Evolutionary conservation across 495 filamentous ascomycete species (phyloP).

Genomic region (Cercophora sp.): DNA sequence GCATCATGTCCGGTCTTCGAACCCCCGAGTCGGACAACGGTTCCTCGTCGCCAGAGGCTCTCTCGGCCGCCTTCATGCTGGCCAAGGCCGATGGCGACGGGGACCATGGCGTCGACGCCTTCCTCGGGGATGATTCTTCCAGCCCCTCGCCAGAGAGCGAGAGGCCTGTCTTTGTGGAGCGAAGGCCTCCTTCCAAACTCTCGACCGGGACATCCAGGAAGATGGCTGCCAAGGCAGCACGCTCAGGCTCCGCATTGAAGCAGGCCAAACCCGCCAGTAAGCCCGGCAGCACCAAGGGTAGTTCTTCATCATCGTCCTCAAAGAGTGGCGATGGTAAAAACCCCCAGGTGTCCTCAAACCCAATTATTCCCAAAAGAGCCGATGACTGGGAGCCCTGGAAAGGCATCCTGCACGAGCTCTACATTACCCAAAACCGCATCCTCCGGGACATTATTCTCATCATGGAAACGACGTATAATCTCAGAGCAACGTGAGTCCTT

Average conservation of each 20-base stretch:
- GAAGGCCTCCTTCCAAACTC: conserved; percentile 5
- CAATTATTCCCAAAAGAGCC: conserved; percentile 20
- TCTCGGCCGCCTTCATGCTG: conserved; percentile 1
- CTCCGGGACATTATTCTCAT: conserved; percentile 29
- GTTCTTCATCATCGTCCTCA: neutral
- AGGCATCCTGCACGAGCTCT: conserved; percentile 24
- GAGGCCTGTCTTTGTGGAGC: neutral
- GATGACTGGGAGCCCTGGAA: conserved; percentile 35
- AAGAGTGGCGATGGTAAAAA: neutral
- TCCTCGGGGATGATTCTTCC: conserved; percentile 18
- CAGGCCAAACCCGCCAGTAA: too few species aligned
- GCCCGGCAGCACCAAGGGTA: conserved; percentile 1
- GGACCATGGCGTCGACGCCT: conserved; percentile 8
- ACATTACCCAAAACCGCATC: conserved; percentile 30
- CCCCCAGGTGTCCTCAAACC: conserved; percentile 5
- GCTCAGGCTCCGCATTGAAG: too few species aligned
- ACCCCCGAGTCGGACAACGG: neutral
- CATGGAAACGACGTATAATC: conserved; percentile 26
- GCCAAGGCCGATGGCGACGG: neutral
- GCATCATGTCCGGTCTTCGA: conserved; percentile 2
- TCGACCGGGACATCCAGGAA: neutral
- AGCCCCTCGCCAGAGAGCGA: conserved; percentile 15
- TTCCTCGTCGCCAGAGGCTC: neutral
- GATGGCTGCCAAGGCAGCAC: neutral
- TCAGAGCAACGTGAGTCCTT: conserved; percentile 28